These are phyloP conservation scores for Solanum megistacrolobum DNA, from an alignment of 257 asterid genomes.

Conservation along the genomic window DNA sequence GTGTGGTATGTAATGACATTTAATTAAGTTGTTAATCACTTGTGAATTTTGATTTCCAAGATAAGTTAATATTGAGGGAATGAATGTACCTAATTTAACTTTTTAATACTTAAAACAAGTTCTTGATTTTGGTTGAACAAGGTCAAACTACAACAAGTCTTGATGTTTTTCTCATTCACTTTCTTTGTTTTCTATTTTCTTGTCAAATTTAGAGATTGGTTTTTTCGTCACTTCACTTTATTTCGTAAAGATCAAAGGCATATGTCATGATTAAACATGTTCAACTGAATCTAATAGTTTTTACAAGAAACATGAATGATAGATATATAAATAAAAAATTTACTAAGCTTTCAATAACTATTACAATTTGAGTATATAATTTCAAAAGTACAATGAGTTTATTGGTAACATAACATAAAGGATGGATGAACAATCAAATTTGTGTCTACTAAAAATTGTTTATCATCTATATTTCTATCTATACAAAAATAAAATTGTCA, in stretches of 20 bases:
- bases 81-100: background rate
- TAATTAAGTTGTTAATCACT: background rate
- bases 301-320: background rate
- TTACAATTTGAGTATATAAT: background rate
- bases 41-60: background rate
- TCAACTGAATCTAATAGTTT: background rate
- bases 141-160: background rate
- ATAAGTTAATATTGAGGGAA: background rate
- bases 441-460: background rate
- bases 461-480: background rate
- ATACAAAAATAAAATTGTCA: background rate
- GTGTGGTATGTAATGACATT: conserved; percentile 33
- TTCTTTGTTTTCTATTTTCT: background rate
- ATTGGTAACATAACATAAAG: background rate
- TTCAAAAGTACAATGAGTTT: background rate
- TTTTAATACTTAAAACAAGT: background rate
- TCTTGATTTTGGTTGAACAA: background rate
- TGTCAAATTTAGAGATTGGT: background rate
- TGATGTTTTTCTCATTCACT: background rate
- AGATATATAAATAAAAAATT: background rate
- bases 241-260: background rate
- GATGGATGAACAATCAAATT: background rate
- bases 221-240: background rate
- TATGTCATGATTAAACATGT: background rate
- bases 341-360: background rate